Base-by-base conservation (phyloP, 768 basidiomycete species). In the Flagelloscypha sp. region DNA sequence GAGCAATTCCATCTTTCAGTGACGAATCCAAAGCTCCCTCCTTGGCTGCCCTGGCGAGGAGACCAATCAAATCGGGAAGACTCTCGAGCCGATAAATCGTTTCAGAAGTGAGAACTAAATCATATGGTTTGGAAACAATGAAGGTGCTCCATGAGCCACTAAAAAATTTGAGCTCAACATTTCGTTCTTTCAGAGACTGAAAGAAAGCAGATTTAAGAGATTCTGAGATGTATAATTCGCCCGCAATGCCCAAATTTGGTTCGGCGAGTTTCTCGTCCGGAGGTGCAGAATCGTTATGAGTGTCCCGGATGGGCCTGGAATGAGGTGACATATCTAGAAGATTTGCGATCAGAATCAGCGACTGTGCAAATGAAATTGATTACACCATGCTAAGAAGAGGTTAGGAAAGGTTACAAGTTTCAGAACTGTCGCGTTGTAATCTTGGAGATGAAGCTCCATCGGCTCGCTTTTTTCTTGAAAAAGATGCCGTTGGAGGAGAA, bases 71-170 rank as follows among this genome's bases (percentile, higher is more conserved):
- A 18, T 76, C 59, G 0, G 61, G 59, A 2, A 94, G 65, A 42
- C 73, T 80, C 1, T 76, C 70, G 8, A 65, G 59, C 18, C 76
- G 67, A 51, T 99, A 98, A 15, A 98, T 88, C 25, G 94, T 98
- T 59, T 99, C 94, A 17, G 87, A 86, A 1, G 90, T 89, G 33
- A 98, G 59, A 2, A 95, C 63, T 27, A 92, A 44, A 47, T 90
- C 72, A 57, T 84, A 89, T 1, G 57, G 38, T 4, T 38, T 19
- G 2, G 34, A 17, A 1, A 63, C 42, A 38, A 70, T 57, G 40
- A 79, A 78, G 7, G 60, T 52, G 12, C 65, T 58, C 94, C 94
- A 99, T 11, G 84, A 72, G 2, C 94, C 93, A 15, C 77, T 69
- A 50, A 81, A 88, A 58, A 97, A 85, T 15, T 70, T 65, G 7